A percentile compares a stretch with the other conserved stretches of the same genome.
Evolutionary conservation across 2,329 filamentous ascomycete species (phyloP).

Genomic region (Arthrinium puccinioides): DNA sequence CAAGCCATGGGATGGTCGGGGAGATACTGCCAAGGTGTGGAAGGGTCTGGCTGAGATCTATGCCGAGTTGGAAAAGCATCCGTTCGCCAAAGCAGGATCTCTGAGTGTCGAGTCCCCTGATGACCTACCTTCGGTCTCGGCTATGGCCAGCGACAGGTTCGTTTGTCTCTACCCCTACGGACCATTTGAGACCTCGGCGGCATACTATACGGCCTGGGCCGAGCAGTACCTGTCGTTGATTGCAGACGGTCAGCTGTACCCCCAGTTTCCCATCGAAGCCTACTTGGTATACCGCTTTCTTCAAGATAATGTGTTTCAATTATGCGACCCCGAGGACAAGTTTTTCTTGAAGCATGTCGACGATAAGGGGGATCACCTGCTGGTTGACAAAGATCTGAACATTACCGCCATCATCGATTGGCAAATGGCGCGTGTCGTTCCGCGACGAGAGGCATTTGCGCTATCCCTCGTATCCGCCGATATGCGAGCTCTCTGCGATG

Average conservation of each 20-base stretch:
- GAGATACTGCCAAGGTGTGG: slow-evolving; percentile 15
- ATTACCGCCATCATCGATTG: slow-evolving; percentile 33
- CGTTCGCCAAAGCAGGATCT: slow-evolving; percentile 17
- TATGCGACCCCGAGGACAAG: slow-evolving; percentile 10
- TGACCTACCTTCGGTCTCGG: slow-evolving; percentile 11
- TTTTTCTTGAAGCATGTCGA: slow-evolving; percentile 31
- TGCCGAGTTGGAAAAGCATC: slow-evolving; percentile 17
- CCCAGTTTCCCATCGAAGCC: slow-evolving; percentile 14
- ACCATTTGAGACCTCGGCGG: slow-evolving; percentile 10
- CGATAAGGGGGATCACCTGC: slow-evolving; percentile 32
- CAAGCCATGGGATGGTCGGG: slow-evolving; percentile 8
- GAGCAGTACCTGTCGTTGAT: slow-evolving; percentile 19
- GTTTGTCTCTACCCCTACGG: slow-evolving; percentile 13
- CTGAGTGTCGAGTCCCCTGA: slow-evolving; percentile 8
- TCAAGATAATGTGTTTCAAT: slow-evolving; percentile 17
- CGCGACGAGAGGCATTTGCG: slow-evolving; percentile 10
- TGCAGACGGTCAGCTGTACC: slow-evolving; percentile 22
- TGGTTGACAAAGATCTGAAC: slow-evolving; percentile 26
- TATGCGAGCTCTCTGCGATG: slow-evolving; percentile 8
- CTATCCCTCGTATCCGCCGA: slow-evolving; percentile 11
- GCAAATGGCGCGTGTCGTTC: slow-evolving; percentile 25
- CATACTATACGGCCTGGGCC: slow-evolving; percentile 15
- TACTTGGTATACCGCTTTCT: slow-evolving; percentile 33
- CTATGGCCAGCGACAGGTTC: slow-evolving; percentile 21
- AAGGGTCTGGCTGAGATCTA: slow-evolving; percentile 17